phyloP scores from a whole-genome alignment of 768 basidiomycete genomes.

The Kockovaella imperatae region DNA sequence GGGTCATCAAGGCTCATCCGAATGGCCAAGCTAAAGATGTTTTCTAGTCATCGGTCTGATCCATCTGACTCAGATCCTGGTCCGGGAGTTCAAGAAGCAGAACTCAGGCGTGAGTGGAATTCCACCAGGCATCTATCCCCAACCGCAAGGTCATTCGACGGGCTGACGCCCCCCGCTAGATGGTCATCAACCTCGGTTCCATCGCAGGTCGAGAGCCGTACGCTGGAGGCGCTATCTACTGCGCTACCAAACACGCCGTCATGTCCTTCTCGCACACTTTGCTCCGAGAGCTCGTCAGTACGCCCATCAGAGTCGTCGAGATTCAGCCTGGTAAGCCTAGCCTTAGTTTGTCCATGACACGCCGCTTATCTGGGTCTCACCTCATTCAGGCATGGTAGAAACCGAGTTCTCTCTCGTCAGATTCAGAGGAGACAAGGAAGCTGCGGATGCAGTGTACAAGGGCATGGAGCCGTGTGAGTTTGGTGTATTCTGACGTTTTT shows the following conservation, averaged over 20 bases:
- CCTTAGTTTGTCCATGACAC: not conserved
- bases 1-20: not conserved
- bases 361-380: not conserved
- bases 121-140: not conserved
- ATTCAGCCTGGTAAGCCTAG: conserved; percentile 73
- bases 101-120: conserved; percentile 42
- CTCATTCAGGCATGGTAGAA: conserved; percentile 59
- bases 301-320: conserved; percentile 86
- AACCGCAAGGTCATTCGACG: not conserved
- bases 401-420: conserved; percentile 81
- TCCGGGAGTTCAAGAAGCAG: conserved; percentile 38
- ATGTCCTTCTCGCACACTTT: conserved; percentile 76
- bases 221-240: conserved; percentile 78
- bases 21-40: not conserved
- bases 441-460: conserved; percentile 83
- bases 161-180: conserved; percentile 38
- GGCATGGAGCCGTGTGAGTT: conserved; percentile 77
- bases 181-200: conserved; percentile 92
- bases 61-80: conserved; percentile 41
- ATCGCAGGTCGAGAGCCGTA: conserved; percentile 84
- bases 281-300: conserved; percentile 79
- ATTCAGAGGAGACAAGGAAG: conserved; percentile 71
- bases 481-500: not conserved
- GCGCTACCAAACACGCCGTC: conserved; percentile 65
- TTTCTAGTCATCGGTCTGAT: conserved; percentile 40